Conservation (phyloP, 768 basidiomycete genomes). For the Tulasnella sp. region DNA sequence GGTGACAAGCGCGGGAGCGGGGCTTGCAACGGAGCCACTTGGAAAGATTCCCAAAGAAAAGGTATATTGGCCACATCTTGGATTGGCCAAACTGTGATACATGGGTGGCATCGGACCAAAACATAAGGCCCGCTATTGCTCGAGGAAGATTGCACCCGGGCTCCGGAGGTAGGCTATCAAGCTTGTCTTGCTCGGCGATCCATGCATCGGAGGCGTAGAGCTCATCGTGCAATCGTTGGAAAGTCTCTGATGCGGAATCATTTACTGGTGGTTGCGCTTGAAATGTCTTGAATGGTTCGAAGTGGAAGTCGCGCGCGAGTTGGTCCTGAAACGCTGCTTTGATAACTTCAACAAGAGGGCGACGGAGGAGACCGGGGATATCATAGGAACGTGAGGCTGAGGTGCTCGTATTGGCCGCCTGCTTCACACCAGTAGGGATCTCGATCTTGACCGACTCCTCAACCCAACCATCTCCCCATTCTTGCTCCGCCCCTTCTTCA, state of each 20-base stretch:
- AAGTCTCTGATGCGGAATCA: neutral
- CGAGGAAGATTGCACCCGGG: neutral
- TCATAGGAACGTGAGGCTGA: too few species aligned
- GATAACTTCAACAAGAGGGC: too few species aligned
- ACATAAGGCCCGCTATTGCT: conserved; percentile 7
- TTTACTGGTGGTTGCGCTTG: neutral
- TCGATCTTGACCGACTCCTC: neutral
- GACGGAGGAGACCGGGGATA: too few species aligned
- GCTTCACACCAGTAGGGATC: conserved; percentile 4
- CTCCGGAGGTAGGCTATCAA: neutral
- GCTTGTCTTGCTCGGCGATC: neutral
- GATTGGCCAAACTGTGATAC: conserved; percentile 22
- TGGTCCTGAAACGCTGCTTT: too few species aligned
- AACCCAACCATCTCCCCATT: neutral
- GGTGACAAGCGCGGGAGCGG: neutral
- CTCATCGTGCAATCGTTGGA: conserved; percentile 6
- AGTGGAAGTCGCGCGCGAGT: neutral
- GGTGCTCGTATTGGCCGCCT: neutral
- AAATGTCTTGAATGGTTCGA: neutral
- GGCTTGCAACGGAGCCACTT: conserved; percentile 1
- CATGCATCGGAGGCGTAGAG: conserved; percentile 16
- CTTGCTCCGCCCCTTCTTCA: neutral
- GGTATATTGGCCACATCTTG: conserved; percentile 27
- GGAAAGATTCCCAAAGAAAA: conserved; percentile 23
- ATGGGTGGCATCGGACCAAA: conserved; percentile 25